Conservation (phyloP, 2,329 filamentous ascomycete genomes). For the Colletotrichum higginsianum region DNA sequence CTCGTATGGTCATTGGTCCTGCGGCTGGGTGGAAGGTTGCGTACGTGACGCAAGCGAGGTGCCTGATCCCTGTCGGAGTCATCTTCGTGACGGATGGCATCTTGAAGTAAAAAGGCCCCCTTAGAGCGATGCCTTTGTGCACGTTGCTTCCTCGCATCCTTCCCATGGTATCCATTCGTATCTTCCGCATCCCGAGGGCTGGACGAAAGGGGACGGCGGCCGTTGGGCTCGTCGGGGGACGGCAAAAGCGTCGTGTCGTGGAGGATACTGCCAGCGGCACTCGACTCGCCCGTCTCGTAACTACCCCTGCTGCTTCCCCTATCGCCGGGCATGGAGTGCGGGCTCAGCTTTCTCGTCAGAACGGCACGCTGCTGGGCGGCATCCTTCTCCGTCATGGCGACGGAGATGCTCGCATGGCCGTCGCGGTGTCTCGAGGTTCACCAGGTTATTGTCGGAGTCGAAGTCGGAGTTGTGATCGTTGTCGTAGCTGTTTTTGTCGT, state of each 20-base stretch:
- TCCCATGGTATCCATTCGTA: conserved; percentile 42
- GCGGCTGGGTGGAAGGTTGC: conserved; percentile 40
- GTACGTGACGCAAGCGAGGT: conserved; percentile 48
- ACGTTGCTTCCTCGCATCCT: conserved; percentile 44
- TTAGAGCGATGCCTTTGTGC: conserved; percentile 60
- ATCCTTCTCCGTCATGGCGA: conserved; percentile 45
- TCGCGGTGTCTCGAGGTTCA: not conserved
- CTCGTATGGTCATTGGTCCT: conserved; percentile 32
- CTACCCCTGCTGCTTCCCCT: conserved; percentile 55
- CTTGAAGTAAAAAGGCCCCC: conserved; percentile 67
- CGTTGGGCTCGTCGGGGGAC: conserved; percentile 30
- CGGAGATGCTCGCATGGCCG: conserved; percentile 44
- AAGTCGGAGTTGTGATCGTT: not conserved
- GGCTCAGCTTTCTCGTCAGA: conserved; percentile 35
- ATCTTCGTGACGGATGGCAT: conserved; percentile 53
- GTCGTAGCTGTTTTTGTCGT: not conserved
- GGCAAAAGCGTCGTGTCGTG: conserved; percentile 43
- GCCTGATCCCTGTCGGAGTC: conserved; percentile 51
- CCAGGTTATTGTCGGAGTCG: not conserved
- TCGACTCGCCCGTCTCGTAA: conserved; percentile 63
- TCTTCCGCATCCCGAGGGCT: conserved; percentile 44
- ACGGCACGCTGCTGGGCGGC: conserved; percentile 35
- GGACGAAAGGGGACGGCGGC: conserved; percentile 24
- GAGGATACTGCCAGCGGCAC: conserved; percentile 51
- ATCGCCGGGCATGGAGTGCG: conserved; percentile 41